Evolutionary conservation across 768 basidiomycete species (phyloP).

Genomic region (Suillus placidus): DNA sequence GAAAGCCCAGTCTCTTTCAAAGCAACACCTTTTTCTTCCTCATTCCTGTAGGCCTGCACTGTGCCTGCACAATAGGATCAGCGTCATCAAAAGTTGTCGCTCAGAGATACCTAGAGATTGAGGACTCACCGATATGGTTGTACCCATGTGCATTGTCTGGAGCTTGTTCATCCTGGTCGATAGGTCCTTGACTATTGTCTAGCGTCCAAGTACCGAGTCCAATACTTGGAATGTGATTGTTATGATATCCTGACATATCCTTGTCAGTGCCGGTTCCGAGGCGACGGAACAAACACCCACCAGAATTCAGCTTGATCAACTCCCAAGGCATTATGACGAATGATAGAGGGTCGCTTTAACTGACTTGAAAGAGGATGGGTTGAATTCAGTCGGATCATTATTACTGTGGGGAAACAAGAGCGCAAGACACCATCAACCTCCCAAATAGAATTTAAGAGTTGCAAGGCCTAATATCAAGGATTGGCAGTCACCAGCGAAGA

Average conservation of each 20-base stretch:
- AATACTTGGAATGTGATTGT: slow-evolving; percentile 5
- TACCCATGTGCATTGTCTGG: slow-evolving; percentile 65
- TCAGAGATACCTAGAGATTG: not conserved
- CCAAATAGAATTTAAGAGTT: no score
- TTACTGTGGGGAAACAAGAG: no score
- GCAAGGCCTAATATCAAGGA: no score
- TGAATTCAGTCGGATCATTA: no score
- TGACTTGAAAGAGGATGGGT: no score
- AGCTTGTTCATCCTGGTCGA: slow-evolving; percentile 62
- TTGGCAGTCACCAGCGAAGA: no score
- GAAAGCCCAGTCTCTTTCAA: no score
- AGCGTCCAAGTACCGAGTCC: slow-evolving; percentile 2
- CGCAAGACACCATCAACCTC: no score
- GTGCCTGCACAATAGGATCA: slow-evolving; percentile 44
- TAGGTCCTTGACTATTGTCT: slow-evolving; percentile 49
- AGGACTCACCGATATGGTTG: slow-evolving; percentile 57
- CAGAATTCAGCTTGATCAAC: no score
- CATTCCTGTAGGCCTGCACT: slow-evolving; percentile 63
- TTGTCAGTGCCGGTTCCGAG: not conserved
- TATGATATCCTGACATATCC: not conserved
- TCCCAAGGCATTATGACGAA: no score
- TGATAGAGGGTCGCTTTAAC: no score
- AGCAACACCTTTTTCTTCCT: slow-evolving; percentile 61
- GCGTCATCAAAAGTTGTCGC: not conserved
- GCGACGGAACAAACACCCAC: no score